Evolutionary conservation across 1,284 basidiomycete species (phyloP).

Genomic region (Puccinia sorghi): DNA sequence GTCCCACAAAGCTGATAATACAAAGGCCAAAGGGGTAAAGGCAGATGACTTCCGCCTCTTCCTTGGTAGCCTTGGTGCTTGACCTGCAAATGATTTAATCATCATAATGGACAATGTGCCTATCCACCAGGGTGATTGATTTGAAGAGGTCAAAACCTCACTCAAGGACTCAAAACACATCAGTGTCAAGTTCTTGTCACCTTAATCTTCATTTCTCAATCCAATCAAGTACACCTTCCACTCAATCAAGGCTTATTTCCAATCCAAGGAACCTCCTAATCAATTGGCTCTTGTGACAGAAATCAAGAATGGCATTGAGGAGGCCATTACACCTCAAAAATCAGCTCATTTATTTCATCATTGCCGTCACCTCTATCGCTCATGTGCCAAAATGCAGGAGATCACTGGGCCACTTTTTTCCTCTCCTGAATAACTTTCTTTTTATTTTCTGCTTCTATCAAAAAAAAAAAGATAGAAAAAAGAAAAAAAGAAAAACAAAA

Average conservation of each 20-base stretch:
- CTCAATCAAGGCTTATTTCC: conserved; percentile 16
- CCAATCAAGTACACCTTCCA: conserved; percentile 22
- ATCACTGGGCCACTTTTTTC: neutral
- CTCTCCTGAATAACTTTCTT: neutral
- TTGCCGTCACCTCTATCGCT: neutral
- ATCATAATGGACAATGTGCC: no score
- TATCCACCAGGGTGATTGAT: no score
- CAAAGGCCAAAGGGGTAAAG: no score
- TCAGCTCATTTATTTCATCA: neutral
- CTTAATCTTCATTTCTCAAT: conserved; percentile 18
- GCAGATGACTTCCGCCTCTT: no score
- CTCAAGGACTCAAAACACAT: no score
- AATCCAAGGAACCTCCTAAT: neutral
- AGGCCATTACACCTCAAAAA: conserved; percentile 25
- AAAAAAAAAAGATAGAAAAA: neutral
- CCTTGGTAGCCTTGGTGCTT: no score
- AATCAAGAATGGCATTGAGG: conserved; percentile 1
- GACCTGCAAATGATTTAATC: no score
- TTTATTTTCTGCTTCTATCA: neutral
- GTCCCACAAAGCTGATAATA: no score
- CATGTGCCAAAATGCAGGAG: neutral
- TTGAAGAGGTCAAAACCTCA: no score
- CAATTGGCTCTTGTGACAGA: neutral
- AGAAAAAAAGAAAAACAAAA: neutral
- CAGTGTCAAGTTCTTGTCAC: conserved; percentile 8